Conservation (phyloP, 257 asterid genomes). For the Penstemon newberryi region DNA sequence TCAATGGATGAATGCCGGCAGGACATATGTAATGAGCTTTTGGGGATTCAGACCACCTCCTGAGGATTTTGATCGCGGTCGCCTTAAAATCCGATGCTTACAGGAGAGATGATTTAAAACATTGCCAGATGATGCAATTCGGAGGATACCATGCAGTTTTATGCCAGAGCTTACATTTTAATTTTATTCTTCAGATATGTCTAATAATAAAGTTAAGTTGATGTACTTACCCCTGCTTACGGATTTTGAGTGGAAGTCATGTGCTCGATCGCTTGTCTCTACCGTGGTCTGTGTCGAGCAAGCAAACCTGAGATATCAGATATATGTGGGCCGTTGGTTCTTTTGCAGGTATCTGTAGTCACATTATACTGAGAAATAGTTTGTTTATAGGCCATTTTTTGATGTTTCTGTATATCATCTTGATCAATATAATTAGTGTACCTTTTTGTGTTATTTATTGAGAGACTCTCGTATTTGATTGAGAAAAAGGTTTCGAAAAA, state of each 20-base stretch:
- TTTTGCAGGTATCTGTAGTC: conserved; percentile 57
- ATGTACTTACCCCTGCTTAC: conserved; percentile 77
- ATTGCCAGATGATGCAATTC: conserved; percentile 58
- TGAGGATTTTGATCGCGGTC: conserved; percentile 69
- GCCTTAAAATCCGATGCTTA: conserved; percentile 64
- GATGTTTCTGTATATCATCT: conserved; percentile 1
- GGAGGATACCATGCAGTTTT: conserved; percentile 49
- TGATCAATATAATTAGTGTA: no score
- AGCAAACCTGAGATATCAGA: conserved; percentile 73
- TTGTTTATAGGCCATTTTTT: neutral
- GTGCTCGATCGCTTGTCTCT: conserved; percentile 59
- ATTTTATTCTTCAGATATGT: conserved; percentile 78
- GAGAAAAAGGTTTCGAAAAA: no score
- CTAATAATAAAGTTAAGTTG: conserved; percentile 73
- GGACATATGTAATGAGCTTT: conserved; percentile 62
- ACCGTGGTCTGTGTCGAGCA: conserved; percentile 80
- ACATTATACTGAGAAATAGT: neutral
- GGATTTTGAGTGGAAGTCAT: conserved; percentile 78
- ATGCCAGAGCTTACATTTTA: conserved; percentile 74
- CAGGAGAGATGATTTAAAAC: conserved; percentile 59
- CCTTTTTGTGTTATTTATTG: neutral
- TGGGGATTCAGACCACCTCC: conserved; percentile 69
- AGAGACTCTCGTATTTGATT: neutral
- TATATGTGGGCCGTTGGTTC: conserved; percentile 80
- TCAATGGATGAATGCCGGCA: conserved; percentile 71